phyloP scores from a whole-genome alignment of 2,329 filamentous ascomycete genomes.

The Sporothrix globosa region DNA sequence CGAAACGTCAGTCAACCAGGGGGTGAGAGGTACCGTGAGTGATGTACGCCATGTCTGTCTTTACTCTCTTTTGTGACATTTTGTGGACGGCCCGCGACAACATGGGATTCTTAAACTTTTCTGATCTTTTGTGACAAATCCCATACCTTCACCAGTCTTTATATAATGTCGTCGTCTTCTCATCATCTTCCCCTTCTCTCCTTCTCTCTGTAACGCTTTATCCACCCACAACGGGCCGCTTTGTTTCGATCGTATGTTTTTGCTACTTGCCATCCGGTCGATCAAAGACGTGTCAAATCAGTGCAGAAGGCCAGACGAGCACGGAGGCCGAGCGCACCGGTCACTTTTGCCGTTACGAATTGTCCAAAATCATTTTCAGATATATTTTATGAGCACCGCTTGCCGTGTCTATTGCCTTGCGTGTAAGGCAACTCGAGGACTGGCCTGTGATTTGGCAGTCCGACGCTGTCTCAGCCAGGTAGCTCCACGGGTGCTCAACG shows the following conservation, averaged over 20 bases:
- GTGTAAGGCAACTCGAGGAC: not conserved
- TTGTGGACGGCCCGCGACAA: not conserved
- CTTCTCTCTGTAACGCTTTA: conserved; percentile 26
- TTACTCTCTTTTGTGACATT: not conserved
- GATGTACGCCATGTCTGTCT: not conserved
- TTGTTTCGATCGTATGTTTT: conserved; percentile 23
- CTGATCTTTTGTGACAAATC: not conserved
- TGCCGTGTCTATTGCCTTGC: not conserved
- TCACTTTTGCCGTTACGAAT: not conserved
- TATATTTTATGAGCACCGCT: not conserved
- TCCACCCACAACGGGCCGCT: conserved; percentile 21
- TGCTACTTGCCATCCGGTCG: conserved; percentile 26
- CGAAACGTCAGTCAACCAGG: conserved; percentile 30
- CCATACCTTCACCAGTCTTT: not conserved
- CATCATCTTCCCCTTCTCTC: not conserved
- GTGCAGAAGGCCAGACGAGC: conserved; percentile 4
- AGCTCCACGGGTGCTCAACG: conserved; percentile 1
- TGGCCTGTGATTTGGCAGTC: conserved; percentile 19
- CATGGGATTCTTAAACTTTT: conserved; percentile 17
- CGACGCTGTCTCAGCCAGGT: not conserved
- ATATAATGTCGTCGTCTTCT: not conserved
- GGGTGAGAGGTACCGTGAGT: not conserved
- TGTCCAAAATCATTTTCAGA: not conserved
- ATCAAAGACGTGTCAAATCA: conserved; percentile 22
- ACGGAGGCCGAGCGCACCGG: not conserved